A percentile compares a stretch with the other conserved stretches of the same genome.
These are phyloP conservation scores for Botrytis byssoidea DNA, from an alignment of 2,329 filamentous ascomycete genomes.

Conservation along the genomic window DNA sequence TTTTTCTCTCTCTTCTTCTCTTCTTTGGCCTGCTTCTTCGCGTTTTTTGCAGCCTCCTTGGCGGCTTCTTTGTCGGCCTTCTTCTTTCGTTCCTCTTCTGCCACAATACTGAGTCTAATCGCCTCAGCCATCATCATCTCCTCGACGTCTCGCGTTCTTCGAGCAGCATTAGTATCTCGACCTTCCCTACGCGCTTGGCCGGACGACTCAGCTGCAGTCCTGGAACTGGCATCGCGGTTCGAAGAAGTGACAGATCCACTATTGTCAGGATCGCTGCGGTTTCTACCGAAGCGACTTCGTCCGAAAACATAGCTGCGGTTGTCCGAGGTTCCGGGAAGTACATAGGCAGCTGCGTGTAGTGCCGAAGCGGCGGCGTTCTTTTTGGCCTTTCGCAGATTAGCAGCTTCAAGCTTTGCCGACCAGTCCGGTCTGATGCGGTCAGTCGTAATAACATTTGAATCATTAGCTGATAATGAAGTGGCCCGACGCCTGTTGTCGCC, in stretches of 20 bases:
- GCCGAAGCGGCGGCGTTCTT: conserved; percentile 87
- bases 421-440: conserved; percentile 92
- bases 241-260: conserved; percentile 38
- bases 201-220: conserved; percentile 36
- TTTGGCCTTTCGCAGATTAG: conserved; percentile 79
- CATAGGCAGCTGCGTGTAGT: conserved; percentile 44
- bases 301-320: conserved; percentile 37
- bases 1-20: conserved; percentile 62
- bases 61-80: conserved; percentile 77
- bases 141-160: conserved; percentile 75
- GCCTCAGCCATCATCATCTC: conserved; percentile 99
- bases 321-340: conserved; percentile 58
- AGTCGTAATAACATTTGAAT: conserved; percentile 85
- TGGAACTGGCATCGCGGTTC: conserved; percentile 25
- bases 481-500: conserved; percentile 53
- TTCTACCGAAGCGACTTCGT: conserved; percentile 36
- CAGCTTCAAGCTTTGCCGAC: conserved; percentile 83
- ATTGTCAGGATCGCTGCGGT: conserved; percentile 35
- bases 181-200: conserved; percentile 35
- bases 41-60: conserved; percentile 76
- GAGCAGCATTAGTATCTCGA: conserved; percentile 36
- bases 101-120: conserved; percentile 83
- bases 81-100: conserved; percentile 87
- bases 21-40: conserved; percentile 82
- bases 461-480: conserved; percentile 74